Evolutionary conservation across 2,329 filamentous ascomycete genomes (phyloP).

Genomic region (Claviceps capensis): DNA sequence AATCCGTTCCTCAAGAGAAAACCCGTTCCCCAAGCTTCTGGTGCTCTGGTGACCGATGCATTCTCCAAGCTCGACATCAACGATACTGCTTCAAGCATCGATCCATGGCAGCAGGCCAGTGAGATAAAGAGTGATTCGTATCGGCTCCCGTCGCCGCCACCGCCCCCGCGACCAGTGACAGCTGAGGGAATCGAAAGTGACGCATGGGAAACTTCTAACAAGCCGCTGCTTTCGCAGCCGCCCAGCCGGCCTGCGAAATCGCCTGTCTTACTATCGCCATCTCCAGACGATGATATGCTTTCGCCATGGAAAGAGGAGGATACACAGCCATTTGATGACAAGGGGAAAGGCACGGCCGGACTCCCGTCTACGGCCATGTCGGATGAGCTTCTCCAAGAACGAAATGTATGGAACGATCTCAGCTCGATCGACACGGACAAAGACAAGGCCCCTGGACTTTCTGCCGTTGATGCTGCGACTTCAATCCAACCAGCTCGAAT

Average conservation of each 20-base stretch:
- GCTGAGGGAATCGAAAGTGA: conserved; percentile 16
- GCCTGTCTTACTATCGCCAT: conserved; percentile 22
- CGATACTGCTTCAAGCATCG: conserved; percentile 24
- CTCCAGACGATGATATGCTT: conserved; percentile 20
- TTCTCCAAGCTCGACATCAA: conserved; percentile 29
- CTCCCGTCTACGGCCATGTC: conserved; percentile 15
- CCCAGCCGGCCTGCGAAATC: conserved; percentile 13
- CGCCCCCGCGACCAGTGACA: conserved; percentile 8
- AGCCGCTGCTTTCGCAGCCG: conserved; percentile 15
- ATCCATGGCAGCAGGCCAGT: conserved; percentile 19
- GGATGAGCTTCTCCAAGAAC: conserved; percentile 23
- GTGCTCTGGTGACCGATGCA: conserved; percentile 17
- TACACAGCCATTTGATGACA: conserved; percentile 9
- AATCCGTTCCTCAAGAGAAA: conserved; percentile 42
- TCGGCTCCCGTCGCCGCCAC: conserved; percentile 4
- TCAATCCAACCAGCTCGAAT: conserved; percentile 10
- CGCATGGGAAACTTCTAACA: conserved; percentile 13
- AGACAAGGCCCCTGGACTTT: conserved; percentile 16
- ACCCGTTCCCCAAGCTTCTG: conserved; percentile 8
- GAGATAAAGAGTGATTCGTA: conserved; percentile 11
- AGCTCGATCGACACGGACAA: conserved; percentile 28
- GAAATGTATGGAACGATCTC: conserved; percentile 37
- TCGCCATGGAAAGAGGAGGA: conserved; percentile 27
- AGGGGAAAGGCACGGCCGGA: conserved; percentile 14
- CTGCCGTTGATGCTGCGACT: conserved; percentile 5